These are phyloP conservation scores for Ogataea allantospora DNA, from an alignment of 805 yeast genomes.

Conservation along the genomic window DNA sequence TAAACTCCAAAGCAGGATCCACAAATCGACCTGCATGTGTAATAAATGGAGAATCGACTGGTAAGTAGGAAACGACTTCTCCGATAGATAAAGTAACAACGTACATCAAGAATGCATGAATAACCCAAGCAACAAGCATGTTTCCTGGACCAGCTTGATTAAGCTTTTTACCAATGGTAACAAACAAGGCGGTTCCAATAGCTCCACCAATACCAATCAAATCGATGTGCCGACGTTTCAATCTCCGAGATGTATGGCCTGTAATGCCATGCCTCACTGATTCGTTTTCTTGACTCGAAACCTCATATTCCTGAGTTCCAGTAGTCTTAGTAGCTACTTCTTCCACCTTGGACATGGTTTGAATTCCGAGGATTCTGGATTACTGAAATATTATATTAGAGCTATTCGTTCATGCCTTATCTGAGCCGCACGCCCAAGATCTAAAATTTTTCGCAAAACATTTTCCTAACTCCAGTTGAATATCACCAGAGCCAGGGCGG, in stretches of 20 bases:
- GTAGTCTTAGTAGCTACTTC: background rate
- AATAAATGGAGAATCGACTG: slow-evolving; percentile 75
- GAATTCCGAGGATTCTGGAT: background rate
- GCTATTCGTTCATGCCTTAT: background rate
- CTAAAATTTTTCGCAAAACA: background rate
- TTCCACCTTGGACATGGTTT: background rate
- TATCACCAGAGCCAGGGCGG: no score
- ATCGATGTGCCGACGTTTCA: slow-evolving; percentile 59
- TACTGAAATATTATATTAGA: background rate
- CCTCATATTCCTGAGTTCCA: background rate
- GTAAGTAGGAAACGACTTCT: slow-evolving; percentile 75
- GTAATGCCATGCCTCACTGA: slow-evolving; percentile 2
- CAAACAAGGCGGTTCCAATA: slow-evolving; percentile 57
- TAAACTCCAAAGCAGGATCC: slow-evolving; percentile 71
- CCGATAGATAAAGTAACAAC: slow-evolving; percentile 70
- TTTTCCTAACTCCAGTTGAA: background rate
- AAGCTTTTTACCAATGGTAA: slow-evolving; percentile 39
- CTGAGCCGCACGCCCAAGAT: background rate
- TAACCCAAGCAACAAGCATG: slow-evolving; percentile 56
- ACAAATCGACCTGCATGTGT: slow-evolving; percentile 71
- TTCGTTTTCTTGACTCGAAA: background rate
- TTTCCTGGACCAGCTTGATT: slow-evolving; percentile 55
- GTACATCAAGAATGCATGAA: slow-evolving; percentile 70
- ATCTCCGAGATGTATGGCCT: slow-evolving; percentile 19
- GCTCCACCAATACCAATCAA: slow-evolving; percentile 80